Conservation (phyloP, 805 yeast genomes). For the Spathaspora arborariae region DNA sequence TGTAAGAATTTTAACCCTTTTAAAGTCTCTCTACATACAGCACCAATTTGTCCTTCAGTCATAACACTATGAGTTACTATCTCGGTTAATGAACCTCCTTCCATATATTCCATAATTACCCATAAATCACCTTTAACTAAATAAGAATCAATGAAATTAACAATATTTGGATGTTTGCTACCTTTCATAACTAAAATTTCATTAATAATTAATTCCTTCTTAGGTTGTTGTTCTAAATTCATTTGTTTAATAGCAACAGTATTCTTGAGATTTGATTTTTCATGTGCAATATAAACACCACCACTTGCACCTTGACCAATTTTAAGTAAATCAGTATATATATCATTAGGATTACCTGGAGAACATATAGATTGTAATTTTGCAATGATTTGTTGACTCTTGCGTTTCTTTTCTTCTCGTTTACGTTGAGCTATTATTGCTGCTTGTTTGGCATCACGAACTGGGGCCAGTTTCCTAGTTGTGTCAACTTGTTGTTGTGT, state of each 20-base stretch:
- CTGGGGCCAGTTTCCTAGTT: conserved; percentile 28
- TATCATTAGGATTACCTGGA: conserved; percentile 74
- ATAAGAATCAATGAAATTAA: conserved; percentile 87
- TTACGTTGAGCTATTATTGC: conserved; percentile 60
- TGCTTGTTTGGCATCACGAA: conserved; percentile 49
- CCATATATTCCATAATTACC: conserved; percentile 99
- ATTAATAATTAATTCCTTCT: conserved; percentile 89
- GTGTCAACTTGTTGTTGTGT: conserved; percentile 10
- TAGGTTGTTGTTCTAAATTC: conserved; percentile 92
- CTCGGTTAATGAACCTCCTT: conserved; percentile 95
- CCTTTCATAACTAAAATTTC: conserved; percentile 96
- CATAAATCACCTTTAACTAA: conserved; percentile 76
- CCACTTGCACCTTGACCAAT: conserved; percentile 99
- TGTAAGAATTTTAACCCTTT: conserved; percentile 85
- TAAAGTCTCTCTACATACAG: conserved; percentile 88
- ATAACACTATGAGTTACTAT: conserved; percentile 86
- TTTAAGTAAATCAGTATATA: conserved; percentile 68
- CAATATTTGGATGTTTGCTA: conserved; percentile 85
- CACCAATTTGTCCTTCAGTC: conserved; percentile 93
- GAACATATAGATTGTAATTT: conserved; percentile 75
- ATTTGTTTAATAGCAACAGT: conserved; percentile 95
- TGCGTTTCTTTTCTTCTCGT: conserved; percentile 72
- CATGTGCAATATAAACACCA: conserved; percentile 88
- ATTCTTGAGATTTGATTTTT: conserved; percentile 42
- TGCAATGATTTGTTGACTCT: conserved; percentile 67